phyloP scores from a whole-genome alignment of 83 land plant genomes.

The Larix sibirica region DNA sequence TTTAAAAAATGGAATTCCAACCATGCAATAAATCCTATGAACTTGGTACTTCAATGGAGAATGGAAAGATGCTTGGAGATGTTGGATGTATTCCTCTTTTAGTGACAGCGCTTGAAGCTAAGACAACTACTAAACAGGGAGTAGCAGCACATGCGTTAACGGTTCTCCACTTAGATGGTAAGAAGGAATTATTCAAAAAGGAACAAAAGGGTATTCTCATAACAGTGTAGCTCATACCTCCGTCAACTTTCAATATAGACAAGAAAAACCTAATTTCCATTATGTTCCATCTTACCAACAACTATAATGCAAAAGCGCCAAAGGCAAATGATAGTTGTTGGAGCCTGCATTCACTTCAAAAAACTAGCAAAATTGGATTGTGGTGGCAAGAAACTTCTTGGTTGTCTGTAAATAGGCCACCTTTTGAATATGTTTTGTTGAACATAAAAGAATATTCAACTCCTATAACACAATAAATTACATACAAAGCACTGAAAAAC shows the following conservation, averaged over 20 bases:
- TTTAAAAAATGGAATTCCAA: slow-evolving; percentile 29
- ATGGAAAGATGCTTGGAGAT: slow-evolving; percentile 56
- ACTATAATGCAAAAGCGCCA: slow-evolving; percentile 50
- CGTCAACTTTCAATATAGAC: slow-evolving; percentile 32
- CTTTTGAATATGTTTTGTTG: slow-evolving; percentile 50
- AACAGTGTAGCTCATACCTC: slow-evolving; percentile 58
- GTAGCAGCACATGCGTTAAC: slow-evolving; percentile 57
- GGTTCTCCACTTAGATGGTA: slow-evolving; percentile 26
- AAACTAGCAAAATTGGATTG: slow-evolving; percentile 55
- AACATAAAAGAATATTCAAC: too few species aligned
- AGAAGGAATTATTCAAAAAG: slow-evolving; percentile 40
- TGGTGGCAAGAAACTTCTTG: slow-evolving; percentile 61
- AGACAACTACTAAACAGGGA: slow-evolving; percentile 53
- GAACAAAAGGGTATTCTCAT: slow-evolving; percentile 55
- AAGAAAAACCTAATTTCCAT: slow-evolving; percentile 53
- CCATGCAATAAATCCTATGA: slow-evolving; percentile 42
- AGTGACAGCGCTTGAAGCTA: slow-evolving; percentile 64
- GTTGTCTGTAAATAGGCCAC: slow-evolving; percentile 39
- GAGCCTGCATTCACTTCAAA: slow-evolving; percentile 46
- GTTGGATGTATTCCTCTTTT: slow-evolving; percentile 47
- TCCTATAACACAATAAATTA: too few species aligned
- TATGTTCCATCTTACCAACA: slow-evolving; percentile 32
- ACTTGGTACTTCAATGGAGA: slow-evolving; percentile 27
- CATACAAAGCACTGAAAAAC: too few species aligned
- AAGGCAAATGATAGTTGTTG: slow-evolving; percentile 63